A percentile compares a stretch with the other conserved stretches of the same genome.
Evolutionary conservation across 306 rosid genomes (phyloP).

Genomic region (Lathyrus tuberosus): DNA sequence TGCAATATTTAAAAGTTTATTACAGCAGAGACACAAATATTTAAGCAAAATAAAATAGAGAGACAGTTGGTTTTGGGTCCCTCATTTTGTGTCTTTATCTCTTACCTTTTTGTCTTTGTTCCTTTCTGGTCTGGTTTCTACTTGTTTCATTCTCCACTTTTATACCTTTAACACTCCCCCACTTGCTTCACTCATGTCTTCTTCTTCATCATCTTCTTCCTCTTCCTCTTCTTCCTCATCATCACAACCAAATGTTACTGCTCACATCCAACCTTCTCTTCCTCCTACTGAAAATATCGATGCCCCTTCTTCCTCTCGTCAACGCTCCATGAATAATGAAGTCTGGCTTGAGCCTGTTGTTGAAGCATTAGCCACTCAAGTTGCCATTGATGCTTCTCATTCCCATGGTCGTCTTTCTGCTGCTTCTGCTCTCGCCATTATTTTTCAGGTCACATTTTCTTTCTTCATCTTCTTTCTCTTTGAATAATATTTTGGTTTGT

Average conservation of each 20-base stretch:
- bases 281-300: conserved; percentile 2
- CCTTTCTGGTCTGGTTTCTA: conserved; percentile 41
- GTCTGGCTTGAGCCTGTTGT: conserved; percentile 70
- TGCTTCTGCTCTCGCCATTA: conserved; percentile 65
- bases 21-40: not conserved
- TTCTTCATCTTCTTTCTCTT: too few species aligned
- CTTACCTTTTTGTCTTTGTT: conserved; percentile 83
- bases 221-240: conserved; percentile 42
- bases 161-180: conserved; percentile 23
- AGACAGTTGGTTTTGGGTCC: conserved; percentile 69
- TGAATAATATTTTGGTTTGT: not conserved
- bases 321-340: conserved; percentile 61
- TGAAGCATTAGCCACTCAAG: conserved; percentile 68
- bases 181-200: conserved; percentile 52
- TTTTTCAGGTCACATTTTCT: conserved; percentile 66
- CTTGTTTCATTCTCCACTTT: conserved; percentile 24
- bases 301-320: conserved; percentile 76
- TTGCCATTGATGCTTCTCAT: conserved; percentile 72
- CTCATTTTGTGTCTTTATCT: conserved; percentile 88
- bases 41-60: conserved; percentile 44
- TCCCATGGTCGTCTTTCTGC: conserved; percentile 62
- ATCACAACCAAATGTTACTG: conserved; percentile 3
- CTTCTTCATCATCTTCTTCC: conserved; percentile 40
- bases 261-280: too few species aligned
- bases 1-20: too few species aligned